Base-by-base conservation (phyloP, 345 rosid genomes). In the Ceriops zippeliana region DNA sequence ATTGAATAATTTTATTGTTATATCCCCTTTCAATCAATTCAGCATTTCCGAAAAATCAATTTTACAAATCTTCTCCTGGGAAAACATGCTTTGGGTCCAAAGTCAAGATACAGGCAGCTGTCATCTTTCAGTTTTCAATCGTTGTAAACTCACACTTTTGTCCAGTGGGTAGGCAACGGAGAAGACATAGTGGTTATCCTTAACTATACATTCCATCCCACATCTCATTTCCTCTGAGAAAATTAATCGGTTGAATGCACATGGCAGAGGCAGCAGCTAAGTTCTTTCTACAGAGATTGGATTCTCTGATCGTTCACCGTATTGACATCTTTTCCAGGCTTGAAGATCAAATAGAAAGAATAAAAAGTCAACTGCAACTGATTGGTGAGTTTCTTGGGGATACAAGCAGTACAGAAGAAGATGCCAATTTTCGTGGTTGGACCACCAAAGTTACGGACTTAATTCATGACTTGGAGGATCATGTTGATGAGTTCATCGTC, bases 281-380 rank as follows among this genome's bases (percentile, higher is more conserved):
- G 47, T 76, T 82, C 76, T 78, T 70, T 62, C n/a, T 54, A 1
- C 78, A 67, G 66, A 78, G 80, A 70, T 35, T 75, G 70, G 70
- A 61, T 7, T 67, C 67, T 58, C 72, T 76, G 5, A 9, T 67
- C 16, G 52, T 63, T 67, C 67, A 61, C 1, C 65, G 70, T 61
- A 47, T 53, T 0, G 68, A 62, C 22, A 68, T 46, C 64, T 76
- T 82, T 34, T 19, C 35, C 16, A 74, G 76, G 56, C 46, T 78
- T 47, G 69, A 63, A 64, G 64, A 54, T 64, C 76, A 61, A 31
- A 59, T 67, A 15, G 34, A 59, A 26, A 15, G 66, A 52, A 28
- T 75, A 30, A 53, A 30, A 7, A 59, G 30, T 47, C 46, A 11
- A 16, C 67, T 78, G 58, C 24, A 21, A 64, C 63, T 70, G 67